Conservation (phyloP, 2,329 filamentous ascomycete genomes). For the Xylariales sp. region DNA sequence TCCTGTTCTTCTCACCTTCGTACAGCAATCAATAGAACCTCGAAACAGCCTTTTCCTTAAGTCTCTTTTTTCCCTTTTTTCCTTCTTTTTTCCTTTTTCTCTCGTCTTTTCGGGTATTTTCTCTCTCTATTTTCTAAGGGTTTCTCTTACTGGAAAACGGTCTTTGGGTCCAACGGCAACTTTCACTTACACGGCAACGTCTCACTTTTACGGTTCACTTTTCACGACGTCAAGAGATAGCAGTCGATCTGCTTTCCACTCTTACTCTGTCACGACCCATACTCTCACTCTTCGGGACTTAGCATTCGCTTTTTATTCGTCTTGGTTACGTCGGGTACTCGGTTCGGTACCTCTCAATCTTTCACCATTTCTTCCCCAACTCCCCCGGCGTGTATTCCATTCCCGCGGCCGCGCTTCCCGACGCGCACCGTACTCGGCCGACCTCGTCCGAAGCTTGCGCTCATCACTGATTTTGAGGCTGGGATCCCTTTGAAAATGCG, state of each 20-base stretch:
- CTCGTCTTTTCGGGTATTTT: conserved; percentile 42
- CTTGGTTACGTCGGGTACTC: conserved; percentile 30
- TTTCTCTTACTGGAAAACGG: conserved; percentile 36
- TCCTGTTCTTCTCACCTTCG: conserved; percentile 38
- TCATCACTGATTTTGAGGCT: conserved; percentile 53
- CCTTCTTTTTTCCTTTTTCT: conserved; percentile 41
- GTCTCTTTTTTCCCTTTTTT: conserved; percentile 45
- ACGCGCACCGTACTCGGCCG: conserved; percentile 53
- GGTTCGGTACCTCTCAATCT: conserved; percentile 44
- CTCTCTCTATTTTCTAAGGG: conserved; percentile 44
- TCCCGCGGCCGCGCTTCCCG: conserved; percentile 56
- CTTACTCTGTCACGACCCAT: conserved; percentile 15
- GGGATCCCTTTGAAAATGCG: conserved; percentile 56
- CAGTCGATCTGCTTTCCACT: conserved; percentile 34
- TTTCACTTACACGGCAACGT: conserved; percentile 37
- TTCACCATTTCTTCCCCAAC: conserved; percentile 50
- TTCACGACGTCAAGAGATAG: conserved; percentile 28
- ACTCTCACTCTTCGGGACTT: conserved; percentile 8
- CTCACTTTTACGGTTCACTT: conserved; percentile 24
- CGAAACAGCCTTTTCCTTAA: conserved; percentile 45
- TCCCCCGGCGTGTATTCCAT: conserved; percentile 52
- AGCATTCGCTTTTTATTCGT: conserved; percentile 35
- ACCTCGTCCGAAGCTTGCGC: conserved; percentile 55
- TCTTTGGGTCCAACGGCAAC: conserved; percentile 41
- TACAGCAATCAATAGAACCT: conserved; percentile 38